These are phyloP conservation scores for Annona cherimola DNA, from an alignment of 164 flowering plant species.

Conservation along the genomic window DNA sequence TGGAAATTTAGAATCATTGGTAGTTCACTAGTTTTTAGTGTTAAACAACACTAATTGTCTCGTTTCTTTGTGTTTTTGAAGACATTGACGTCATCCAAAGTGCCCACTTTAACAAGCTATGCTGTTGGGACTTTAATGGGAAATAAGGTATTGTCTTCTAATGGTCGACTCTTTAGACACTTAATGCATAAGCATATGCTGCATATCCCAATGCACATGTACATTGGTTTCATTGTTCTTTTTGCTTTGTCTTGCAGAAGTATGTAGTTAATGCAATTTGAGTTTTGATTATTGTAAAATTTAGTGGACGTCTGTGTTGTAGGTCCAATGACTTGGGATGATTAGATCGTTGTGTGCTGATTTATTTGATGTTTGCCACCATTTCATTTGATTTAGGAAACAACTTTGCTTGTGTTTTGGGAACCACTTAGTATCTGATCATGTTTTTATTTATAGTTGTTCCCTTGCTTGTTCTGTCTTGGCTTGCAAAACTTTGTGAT, in stretches of 20 bases:
- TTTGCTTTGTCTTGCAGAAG: background rate
- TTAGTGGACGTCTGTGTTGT: background rate
- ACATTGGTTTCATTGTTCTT: background rate
- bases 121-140: slow-evolving; percentile 61
- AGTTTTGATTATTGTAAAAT: background rate
- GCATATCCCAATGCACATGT: background rate
- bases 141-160: slow-evolving; percentile 37
- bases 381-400: background rate
- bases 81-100: slow-evolving; percentile 48
- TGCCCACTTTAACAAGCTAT: slow-evolving; percentile 32
- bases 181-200: background rate
- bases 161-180: background rate
- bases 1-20: too few species aligned
- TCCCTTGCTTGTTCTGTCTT: too few species aligned
- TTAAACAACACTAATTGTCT: background rate
- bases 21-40: too few species aligned
- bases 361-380: background rate
- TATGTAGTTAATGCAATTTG: background rate
- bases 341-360: background rate
- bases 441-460: too few species aligned
- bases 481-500: too few species aligned
- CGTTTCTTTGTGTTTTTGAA: slow-evolving; percentile 19
- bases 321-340: background rate
- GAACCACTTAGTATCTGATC: too few species aligned
- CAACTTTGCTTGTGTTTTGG: background rate